Conservation (phyloP, 129 eudicot species). For the Centrapalus pauciflorus region DNA sequence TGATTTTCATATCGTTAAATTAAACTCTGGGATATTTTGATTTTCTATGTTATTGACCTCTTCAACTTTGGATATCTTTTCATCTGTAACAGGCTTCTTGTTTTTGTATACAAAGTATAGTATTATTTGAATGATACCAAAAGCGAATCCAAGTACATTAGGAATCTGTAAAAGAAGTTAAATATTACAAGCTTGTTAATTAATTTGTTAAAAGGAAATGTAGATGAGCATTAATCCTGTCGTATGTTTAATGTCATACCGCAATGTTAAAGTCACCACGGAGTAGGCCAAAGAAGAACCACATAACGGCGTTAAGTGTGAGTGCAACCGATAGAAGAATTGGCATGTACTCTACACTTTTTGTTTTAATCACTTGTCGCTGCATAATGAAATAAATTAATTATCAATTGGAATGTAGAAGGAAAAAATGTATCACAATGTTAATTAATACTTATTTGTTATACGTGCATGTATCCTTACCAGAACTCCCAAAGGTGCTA, state of each 20-base stretch:
- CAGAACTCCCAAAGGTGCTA: conserved; percentile 69
- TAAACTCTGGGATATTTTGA: conserved; percentile 10
- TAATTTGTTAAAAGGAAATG: not conserved
- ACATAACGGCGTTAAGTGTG: conserved; percentile 75
- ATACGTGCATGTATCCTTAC: conserved; percentile 25
- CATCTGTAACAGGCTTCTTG: conserved; percentile 23
- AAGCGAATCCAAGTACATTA: conserved; percentile 50
- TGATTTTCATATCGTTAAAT: conserved; percentile 22
- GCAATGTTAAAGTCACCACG: conserved; percentile 59
- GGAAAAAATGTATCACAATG: not conserved
- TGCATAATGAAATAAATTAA: conserved; percentile 20
- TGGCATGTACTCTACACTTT: conserved; percentile 89
- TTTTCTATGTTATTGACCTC: conserved; percentile 12
- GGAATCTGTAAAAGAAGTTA: conserved; percentile 35
- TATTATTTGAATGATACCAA: conserved; percentile 56
- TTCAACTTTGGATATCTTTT: conserved; percentile 16
- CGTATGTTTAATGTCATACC: conserved; percentile 29
- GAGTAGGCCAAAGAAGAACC: conserved; percentile 79
- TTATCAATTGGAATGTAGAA: not conserved
- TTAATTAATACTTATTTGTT: not conserved
- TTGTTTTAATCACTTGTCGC: conserved; percentile 75
- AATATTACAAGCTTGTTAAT: not conserved
- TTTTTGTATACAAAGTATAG: conserved; percentile 42
- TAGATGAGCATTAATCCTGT: not conserved
- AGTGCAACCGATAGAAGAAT: conserved; percentile 63